Evolutionary conservation across 2,329 filamentous ascomycete genomes (phyloP).

Genomic region (Aquanectria penicillioides): DNA sequence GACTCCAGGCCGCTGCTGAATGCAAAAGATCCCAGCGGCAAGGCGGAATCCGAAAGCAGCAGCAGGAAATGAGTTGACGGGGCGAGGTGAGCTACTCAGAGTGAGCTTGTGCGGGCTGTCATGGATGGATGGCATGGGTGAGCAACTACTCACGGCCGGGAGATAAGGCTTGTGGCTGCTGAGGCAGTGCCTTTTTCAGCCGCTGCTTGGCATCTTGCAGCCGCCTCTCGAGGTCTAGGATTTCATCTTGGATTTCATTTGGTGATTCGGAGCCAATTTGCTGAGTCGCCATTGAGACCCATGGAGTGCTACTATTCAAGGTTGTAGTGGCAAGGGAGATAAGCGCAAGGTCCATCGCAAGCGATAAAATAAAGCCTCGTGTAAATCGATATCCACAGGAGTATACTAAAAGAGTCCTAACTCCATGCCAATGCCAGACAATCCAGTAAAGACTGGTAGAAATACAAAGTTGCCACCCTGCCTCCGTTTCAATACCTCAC

Average conservation of each 20-base stretch:
- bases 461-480: conserved; percentile 15
- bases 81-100: conserved; percentile 23
- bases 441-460: conserved; percentile 6
- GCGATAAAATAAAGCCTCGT: conserved; percentile 27
- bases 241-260: conserved; percentile 60
- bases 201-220: conserved; percentile 58
- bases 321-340: conserved; percentile 20
- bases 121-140: not conserved
- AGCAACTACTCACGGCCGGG: conserved; percentile 30
- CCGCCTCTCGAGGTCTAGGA: conserved; percentile 65
- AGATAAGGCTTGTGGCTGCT: conserved; percentile 25
- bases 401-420: conserved; percentile 27
- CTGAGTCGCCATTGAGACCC: conserved; percentile 40
- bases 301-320: conserved; percentile 21
- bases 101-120: not conserved
- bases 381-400: conserved; percentile 35
- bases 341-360: conserved; percentile 25
- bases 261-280: conserved; percentile 33
- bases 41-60: conserved; percentile 81
- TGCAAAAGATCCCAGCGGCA: conserved; percentile 87
- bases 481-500: conserved; percentile 34
- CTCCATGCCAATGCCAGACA: conserved; percentile 37
- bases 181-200: conserved; percentile 47
- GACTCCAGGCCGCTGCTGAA: conserved; percentile 87
- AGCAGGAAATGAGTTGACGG: conserved; percentile 71